Evolutionary conservation across 2,329 filamentous ascomycete species (phyloP).

Genomic region (Penicillium capsulatum): DNA sequence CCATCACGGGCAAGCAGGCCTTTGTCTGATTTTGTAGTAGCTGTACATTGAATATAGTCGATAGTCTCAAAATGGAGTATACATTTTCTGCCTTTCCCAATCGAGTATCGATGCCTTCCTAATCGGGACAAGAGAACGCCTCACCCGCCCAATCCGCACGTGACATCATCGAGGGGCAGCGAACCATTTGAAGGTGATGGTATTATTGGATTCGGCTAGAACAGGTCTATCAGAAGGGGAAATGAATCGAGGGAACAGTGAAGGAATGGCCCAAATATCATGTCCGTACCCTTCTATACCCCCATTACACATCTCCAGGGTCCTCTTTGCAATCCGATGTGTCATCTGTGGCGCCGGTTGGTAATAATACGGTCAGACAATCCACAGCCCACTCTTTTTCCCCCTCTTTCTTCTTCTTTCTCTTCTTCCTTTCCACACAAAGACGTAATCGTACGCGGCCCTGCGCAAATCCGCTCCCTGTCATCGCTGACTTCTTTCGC

Average conservation of each 20-base stretch:
- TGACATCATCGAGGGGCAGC: constrained; percentile 27
- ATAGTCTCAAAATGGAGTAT: too few species aligned
- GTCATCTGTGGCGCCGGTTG: constrained; percentile 23
- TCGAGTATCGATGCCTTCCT: constrained; percentile 12
- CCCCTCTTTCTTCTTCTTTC: constrained; percentile 26
- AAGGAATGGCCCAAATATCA: too few species aligned
- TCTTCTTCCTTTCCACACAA: constrained; percentile 30
- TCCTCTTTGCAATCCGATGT: constrained; percentile 7
- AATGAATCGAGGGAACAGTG: too few species aligned
- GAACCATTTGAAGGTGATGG: constrained; percentile 1
- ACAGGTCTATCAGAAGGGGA: neutral
- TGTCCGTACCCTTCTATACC: too few species aligned
- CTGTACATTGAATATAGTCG: neutral
- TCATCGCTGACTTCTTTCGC: neutral
- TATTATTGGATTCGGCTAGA: neutral
- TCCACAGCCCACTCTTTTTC: constrained; percentile 20
- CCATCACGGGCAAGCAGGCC: constrained; percentile 71
- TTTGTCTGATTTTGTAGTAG: constrained; percentile 55
- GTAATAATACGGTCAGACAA: constrained; percentile 15
- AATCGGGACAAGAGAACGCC: constrained; percentile 16
- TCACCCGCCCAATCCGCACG: constrained; percentile 18
- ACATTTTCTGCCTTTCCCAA: too few species aligned
- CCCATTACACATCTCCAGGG: neutral
- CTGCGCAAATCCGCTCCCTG: neutral
- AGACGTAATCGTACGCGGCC: constrained; percentile 25